Conservation (phyloP, 208 protist species). For the Phytomonas sp. region DNA sequence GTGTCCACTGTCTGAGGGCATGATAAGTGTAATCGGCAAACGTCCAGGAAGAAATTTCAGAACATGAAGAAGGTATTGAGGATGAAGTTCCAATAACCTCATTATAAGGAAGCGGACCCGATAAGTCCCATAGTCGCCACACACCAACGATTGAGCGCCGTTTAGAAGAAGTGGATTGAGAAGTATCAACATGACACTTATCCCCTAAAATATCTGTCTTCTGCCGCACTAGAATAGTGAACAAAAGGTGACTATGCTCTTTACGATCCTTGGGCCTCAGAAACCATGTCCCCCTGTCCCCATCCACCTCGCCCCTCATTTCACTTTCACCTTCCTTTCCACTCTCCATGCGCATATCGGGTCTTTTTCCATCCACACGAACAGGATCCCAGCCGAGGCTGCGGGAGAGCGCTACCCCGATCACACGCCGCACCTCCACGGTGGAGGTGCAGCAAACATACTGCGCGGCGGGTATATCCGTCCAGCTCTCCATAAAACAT, state of each 20-base stretch:
- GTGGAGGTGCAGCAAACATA: conserved; percentile 18
- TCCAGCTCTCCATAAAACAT: conserved; percentile 11
- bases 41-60: neutral
- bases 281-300: neutral
- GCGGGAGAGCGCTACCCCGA: conserved; percentile 16
- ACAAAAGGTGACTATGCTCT: neutral
- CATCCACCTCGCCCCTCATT: neutral
- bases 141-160: conserved; percentile 11
- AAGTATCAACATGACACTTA: neutral
- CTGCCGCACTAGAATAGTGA: neutral
- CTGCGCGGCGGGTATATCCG: conserved; percentile 24
- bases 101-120: conserved; percentile 9
- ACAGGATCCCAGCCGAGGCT: conserved; percentile 16
- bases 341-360: neutral
- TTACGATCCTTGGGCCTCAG: neutral
- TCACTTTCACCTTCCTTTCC: neutral
- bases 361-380: neutral
- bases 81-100: neutral
- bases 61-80: neutral
- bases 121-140: conserved; percentile 28
- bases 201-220: neutral
- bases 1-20: neutral
- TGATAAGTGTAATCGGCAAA: neutral
- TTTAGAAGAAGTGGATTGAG: neutral
- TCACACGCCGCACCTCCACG: conserved; percentile 14